These are phyloP conservation scores for Allium fistulosum DNA, from an alignment of 106 monocot species.

Conservation along the genomic window DNA sequence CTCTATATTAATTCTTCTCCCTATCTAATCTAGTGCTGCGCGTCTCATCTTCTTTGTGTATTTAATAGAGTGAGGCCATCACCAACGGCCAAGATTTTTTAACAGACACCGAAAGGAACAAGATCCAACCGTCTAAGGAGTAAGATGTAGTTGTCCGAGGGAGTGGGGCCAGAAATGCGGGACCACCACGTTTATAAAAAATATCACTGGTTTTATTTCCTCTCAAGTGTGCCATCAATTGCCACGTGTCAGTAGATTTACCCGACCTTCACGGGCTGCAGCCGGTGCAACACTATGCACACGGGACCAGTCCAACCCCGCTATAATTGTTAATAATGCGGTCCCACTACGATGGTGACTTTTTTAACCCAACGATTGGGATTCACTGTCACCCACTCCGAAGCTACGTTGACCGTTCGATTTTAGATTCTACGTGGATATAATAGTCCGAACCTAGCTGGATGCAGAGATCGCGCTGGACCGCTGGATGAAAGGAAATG, in stretches of 20 bases:
- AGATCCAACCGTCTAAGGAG: slow-evolving; percentile 10
- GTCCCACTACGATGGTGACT: neutral
- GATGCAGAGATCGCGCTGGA: neutral
- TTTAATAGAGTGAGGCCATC: too few relatives aligned
- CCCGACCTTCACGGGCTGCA: slow-evolving; percentile 1
- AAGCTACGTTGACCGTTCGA: neutral
- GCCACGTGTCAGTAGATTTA: slow-evolving; percentile 4
- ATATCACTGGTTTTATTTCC: slow-evolving; percentile 4
- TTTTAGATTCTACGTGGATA: neutral
- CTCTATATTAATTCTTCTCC: neutral
- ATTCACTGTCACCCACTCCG: neutral
- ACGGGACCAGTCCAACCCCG: slow-evolving; percentile 9
- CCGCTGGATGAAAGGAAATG: neutral
- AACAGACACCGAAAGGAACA: neutral
- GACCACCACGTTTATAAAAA: slow-evolving; percentile 13
- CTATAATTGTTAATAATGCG: slow-evolving; percentile 3
- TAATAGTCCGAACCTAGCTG: slow-evolving; percentile 2
- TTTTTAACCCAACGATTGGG: neutral
- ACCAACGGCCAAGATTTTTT: slow-evolving; percentile 9
- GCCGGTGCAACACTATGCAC: slow-evolving; percentile 2
- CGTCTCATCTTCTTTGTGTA: slow-evolving; percentile 5
- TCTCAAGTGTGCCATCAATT: neutral
- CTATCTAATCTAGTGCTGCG: slow-evolving; percentile 1
- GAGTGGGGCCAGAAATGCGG: neutral
- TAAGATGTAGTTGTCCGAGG: neutral